Evolutionary conservation across 257 asterid genomes (phyloP), one percentile per base, ranked within the genome.

Genomic region (Paulownia fortunei): DNA sequence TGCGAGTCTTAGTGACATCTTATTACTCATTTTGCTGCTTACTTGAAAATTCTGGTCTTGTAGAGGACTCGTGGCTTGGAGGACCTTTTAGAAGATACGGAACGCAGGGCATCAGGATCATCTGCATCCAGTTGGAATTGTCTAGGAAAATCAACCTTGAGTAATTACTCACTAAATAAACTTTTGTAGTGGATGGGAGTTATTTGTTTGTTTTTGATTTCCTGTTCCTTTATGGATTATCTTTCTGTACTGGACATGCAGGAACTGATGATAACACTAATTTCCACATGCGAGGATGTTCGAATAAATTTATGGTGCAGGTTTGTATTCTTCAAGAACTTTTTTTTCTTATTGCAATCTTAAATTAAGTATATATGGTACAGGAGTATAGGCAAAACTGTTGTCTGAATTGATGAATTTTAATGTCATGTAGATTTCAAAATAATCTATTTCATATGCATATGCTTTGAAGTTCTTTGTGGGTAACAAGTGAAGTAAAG

Each of bases 61-160:
- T 58, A 95, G 98, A 88, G 91, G 84, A 86, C 85, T 65, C 65
- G 10, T 77, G 79, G 84, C 78, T 61, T 92, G 79, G 92, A 93
- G 86, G 83, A 76, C 76, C 79, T 83, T 59, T 73, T 84, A 69
- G 84, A 64, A 69, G 80, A 82, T 47, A 56, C 24, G 78, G 84
- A 87, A 79, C 69, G 61, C 76, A 83, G 82, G 77, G 75, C 84
- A 19, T 86, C 91, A 32, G 87, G 84, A 68, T 62, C 82, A 55
- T 64, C 54, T 63, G 49, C 83, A 70, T 70, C 86, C 66, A 51
- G 69, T 73, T 59, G 39, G 67, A 80, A 80, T 78, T 26, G 2
- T 83, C 81, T 36, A 32, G 82, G 80, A 72, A 76, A 83, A 75
- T 60, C 73, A 27, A 52, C 65, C 26, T 19, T 21, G 24, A 91